Conservation (phyloP, 1,139 yeast species). For the Candida sanyaensis region DNA sequence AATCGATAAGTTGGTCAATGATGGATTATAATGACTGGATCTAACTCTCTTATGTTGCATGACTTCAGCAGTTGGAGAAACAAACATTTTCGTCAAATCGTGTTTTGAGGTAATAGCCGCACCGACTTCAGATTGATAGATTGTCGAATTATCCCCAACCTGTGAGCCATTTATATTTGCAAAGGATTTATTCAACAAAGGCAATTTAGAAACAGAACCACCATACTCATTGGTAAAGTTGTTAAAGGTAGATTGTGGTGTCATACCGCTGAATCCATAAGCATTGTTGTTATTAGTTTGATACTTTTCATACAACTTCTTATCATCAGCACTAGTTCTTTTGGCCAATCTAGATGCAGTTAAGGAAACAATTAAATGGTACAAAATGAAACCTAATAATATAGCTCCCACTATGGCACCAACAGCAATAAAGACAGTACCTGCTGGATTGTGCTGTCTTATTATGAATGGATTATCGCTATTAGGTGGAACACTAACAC, state of each 20-base stretch:
- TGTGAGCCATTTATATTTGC: slow-evolving; percentile 23
- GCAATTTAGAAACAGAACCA: slow-evolving; percentile 35
- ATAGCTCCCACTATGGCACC: slow-evolving; percentile 68
- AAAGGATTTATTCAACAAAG: slow-evolving; percentile 28
- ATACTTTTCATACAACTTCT: slow-evolving; percentile 39
- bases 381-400: slow-evolving; percentile 44
- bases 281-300: slow-evolving; percentile 37
- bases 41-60: slow-evolving; percentile 47
- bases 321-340: slow-evolving; percentile 32
- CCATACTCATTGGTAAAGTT: slow-evolving; percentile 22
- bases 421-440: slow-evolving; percentile 80
- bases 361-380: slow-evolving; percentile 38
- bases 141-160: slow-evolving; percentile 41
- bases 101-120: slow-evolving; percentile 37
- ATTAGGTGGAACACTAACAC: slow-evolving; percentile 64
- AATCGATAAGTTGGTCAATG: slow-evolving; percentile 23
- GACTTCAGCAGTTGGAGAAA: slow-evolving; percentile 80
- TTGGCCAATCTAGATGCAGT: slow-evolving; percentile 44
- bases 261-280: slow-evolving; percentile 26
- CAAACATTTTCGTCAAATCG: slow-evolving; percentile 57
- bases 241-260: slow-evolving; percentile 22
- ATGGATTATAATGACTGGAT: slow-evolving; percentile 24
- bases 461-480: slow-evolving; percentile 63
- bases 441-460: slow-evolving; percentile 54
- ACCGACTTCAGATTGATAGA: slow-evolving; percentile 36